These are phyloP conservation scores for Paracamarosporium sp. DNA, from an alignment of 2,329 filamentous ascomycete species.

Conservation along the genomic window DNA sequence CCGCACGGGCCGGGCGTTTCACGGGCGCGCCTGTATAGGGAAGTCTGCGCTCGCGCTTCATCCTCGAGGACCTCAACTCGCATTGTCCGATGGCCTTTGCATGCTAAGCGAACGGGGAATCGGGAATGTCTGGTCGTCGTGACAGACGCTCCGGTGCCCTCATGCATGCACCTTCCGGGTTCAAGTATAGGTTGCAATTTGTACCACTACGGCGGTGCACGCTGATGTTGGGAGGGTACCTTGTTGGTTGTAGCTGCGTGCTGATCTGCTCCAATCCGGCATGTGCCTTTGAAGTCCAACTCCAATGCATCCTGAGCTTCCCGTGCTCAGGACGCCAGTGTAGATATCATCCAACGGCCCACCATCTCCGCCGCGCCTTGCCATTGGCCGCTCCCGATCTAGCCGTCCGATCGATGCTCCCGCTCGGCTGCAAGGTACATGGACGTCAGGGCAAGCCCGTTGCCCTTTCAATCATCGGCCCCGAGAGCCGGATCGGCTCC, in stretches of 20 bases:
- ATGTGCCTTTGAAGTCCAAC: no score
- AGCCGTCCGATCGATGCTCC: neutral
- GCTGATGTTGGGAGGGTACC: neutral
- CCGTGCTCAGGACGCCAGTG: no score
- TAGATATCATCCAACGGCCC: no score
- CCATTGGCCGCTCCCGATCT: neutral
- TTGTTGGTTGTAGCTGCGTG: neutral
- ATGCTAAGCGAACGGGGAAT: conserved; percentile 2
- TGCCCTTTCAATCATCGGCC: neutral
- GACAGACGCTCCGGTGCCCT: no score
- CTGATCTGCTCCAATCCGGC: neutral
- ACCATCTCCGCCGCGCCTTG: no score
- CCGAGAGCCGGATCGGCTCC: neutral
- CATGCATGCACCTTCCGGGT: no score
- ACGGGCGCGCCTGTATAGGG: neutral
- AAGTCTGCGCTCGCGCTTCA: neutral
- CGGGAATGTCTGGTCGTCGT: no score
- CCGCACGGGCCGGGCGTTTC: neutral
- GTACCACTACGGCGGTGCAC: neutral
- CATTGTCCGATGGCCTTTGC: neutral
- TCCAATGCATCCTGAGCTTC: no score
- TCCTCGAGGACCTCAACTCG: neutral
- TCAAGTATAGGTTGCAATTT: neutral
- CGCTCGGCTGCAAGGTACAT: neutral
- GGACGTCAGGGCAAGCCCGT: neutral